These are phyloP conservation scores for Orbilia oligospora DNA, from an alignment of 2,329 filamentous ascomycete genomes.

Conservation along the genomic window DNA sequence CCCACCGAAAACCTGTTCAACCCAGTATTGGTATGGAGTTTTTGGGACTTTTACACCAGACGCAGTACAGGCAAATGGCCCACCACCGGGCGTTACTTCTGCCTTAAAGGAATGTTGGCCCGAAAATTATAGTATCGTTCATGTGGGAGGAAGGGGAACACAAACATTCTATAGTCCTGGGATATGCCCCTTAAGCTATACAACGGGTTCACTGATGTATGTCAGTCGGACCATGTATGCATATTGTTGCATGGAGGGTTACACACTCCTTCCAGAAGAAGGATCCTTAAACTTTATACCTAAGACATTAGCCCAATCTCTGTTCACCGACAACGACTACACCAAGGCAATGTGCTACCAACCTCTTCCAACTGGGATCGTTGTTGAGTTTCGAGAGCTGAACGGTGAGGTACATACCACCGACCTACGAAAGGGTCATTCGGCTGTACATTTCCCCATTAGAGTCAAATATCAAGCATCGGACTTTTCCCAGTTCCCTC, in stretches of 20 bases:
- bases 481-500: conserved; percentile 46
- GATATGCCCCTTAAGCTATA: conserved; percentile 42
- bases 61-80: conserved; percentile 32
- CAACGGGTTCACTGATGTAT: conserved; percentile 42
- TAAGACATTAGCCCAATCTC: not conserved
- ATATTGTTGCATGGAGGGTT: conserved; percentile 46
- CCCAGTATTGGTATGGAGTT: conserved; percentile 26
- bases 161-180: conserved; percentile 45
- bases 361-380: conserved; percentile 21
- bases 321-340: conserved; percentile 22
- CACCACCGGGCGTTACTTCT: not conserved
- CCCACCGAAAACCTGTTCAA: conserved; percentile 32
- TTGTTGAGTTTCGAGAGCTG: conserved; percentile 6
- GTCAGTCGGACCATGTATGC: conserved; percentile 47
- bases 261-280: conserved; percentile 22
- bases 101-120: conserved; percentile 40
- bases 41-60: not conserved
- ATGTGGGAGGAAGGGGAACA: not conserved
- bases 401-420: conserved; percentile 42
- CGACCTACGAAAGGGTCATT: conserved; percentile 34
- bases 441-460: conserved; percentile 33
- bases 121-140: not conserved
- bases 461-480: conserved; percentile 41
- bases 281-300: conserved; percentile 1
- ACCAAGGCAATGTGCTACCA: conserved; percentile 13